phyloP scores from a whole-genome alignment of 2,329 filamentous ascomycete species.

The Dothideomycetes sp. region DNA sequence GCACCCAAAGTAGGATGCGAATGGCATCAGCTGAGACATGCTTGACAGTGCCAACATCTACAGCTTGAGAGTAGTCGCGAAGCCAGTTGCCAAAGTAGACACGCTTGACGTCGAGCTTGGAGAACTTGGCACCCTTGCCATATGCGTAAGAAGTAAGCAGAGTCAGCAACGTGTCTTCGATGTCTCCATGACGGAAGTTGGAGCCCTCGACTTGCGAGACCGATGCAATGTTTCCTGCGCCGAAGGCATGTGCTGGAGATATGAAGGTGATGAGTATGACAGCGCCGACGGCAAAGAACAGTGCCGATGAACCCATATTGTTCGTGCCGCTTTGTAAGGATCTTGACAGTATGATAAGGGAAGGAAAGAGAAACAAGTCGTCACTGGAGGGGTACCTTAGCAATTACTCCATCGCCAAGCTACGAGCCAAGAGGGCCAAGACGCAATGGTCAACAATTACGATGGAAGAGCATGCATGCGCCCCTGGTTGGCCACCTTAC shows the following conservation, averaged over 20 bases:
- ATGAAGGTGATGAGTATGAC: slow-evolving; percentile 10
- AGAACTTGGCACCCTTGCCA: slow-evolving; percentile 17
- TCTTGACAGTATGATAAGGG: not conserved
- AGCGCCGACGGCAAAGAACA: slow-evolving; percentile 3
- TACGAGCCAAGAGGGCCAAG: not conserved
- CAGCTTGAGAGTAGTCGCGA: slow-evolving; percentile 43
- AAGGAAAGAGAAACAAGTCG: not conserved
- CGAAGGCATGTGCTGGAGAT: slow-evolving; percentile 28
- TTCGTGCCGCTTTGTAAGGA: not conserved
- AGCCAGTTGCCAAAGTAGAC: slow-evolving; percentile 32
- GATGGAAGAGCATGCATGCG: no score
- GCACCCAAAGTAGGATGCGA: slow-evolving; percentile 42
- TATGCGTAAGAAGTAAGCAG: slow-evolving; percentile 9
- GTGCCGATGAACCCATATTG: not conserved
- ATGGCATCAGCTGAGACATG: slow-evolving; percentile 43
- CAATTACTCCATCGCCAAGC: not conserved
- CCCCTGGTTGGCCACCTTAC: no score
- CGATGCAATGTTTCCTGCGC: slow-evolving; percentile 36
- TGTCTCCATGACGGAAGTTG: slow-evolving; percentile 43
- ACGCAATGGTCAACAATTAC: not conserved
- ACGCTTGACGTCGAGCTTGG: slow-evolving; percentile 27
- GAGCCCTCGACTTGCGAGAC: slow-evolving; percentile 33
- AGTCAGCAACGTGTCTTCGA: slow-evolving; percentile 35
- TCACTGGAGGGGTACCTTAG: not conserved
- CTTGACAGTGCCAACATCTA: slow-evolving; percentile 43